Evolutionary conservation across 2,329 filamentous ascomycete species (phyloP).

Genomic region (Colletotrichum chlorophyti): DNA sequence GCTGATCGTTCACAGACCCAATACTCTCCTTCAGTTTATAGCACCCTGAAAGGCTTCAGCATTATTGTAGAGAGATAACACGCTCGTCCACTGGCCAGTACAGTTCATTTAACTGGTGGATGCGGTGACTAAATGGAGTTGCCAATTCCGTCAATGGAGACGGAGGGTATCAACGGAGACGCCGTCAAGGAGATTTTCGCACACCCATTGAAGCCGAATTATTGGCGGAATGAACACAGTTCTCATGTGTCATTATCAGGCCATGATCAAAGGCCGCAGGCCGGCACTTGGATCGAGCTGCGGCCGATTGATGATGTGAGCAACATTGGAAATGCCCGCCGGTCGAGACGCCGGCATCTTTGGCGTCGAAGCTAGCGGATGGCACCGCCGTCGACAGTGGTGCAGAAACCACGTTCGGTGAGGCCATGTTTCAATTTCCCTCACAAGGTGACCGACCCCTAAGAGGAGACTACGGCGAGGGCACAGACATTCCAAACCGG

Average conservation of each 20-base stretch:
- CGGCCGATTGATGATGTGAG: constrained; percentile 1
- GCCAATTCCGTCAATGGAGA: too few relatives aligned
- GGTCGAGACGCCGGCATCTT: constrained; percentile 5
- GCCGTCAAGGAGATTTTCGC: constrained; percentile 12
- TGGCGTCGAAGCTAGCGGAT: constrained; percentile 9
- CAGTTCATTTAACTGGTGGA: constrained; percentile 22
- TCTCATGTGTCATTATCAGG: constrained; percentile 22
- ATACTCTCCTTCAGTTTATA: too few relatives aligned
- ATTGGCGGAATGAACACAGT: not conserved
- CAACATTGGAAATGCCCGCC: constrained; percentile 7
- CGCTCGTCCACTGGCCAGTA: constrained; percentile 12
- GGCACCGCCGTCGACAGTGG: constrained; percentile 12
- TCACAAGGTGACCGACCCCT: constrained; percentile 18
- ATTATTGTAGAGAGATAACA: too few relatives aligned
- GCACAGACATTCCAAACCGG: constrained; percentile 20
- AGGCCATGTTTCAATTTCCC: constrained; percentile 28
- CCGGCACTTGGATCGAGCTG: constrained; percentile 15
- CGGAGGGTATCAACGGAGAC: constrained; percentile 14
- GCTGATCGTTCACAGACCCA: too few relatives aligned
- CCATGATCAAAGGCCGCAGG: constrained; percentile 9
- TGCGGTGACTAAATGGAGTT: constrained; percentile 13
- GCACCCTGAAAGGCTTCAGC: too few relatives aligned
- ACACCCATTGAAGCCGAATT: constrained; percentile 24
- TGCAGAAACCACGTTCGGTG: constrained; percentile 22
- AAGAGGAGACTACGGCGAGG: constrained; percentile 26